Conservation (phyloP, 306 rosid species). For the Glycine latifolia region DNA sequence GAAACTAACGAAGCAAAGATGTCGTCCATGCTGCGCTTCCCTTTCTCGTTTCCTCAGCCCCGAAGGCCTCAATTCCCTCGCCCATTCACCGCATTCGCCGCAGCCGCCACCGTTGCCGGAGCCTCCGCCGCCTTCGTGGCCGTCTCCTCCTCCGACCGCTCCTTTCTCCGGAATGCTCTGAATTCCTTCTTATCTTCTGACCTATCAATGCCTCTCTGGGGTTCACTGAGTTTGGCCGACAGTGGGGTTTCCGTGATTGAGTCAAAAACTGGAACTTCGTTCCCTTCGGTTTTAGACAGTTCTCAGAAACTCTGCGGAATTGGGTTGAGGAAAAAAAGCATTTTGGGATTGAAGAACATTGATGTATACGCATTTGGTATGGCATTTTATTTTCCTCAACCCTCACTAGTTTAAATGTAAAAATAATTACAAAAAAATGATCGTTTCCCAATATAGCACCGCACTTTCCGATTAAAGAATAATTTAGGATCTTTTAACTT, state of each 20-base stretch:
- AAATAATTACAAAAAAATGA: not conserved
- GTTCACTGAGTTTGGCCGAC: conserved; percentile 70
- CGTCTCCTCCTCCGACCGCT: conserved; percentile 47
- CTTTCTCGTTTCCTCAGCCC: conserved; percentile 79
- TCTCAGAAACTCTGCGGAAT: conserved; percentile 81
- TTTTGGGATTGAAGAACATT: conserved; percentile 86
- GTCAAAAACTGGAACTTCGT: conserved; percentile 68
- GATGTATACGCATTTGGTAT: conserved; percentile 91
- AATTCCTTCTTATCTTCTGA: conserved; percentile 56
- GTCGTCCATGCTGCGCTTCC: conserved; percentile 80
- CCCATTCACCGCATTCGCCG: conserved; percentile 49
- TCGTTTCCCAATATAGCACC: not conserved
- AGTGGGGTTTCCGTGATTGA: conserved; percentile 56
- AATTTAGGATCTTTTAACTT: too few species aligned
- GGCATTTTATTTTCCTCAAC: not conserved
- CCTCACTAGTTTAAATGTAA: not conserved
- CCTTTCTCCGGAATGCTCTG: conserved; percentile 58
- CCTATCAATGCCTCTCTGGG: conserved; percentile 66
- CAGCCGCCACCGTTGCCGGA: conserved; percentile 44
- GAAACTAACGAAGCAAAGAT: conserved; percentile 49
- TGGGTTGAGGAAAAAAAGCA: conserved; percentile 77
- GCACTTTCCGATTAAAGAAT: not conserved
- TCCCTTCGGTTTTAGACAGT: conserved; percentile 69
- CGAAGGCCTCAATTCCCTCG: conserved; percentile 53
- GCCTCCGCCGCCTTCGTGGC: conserved; percentile 62